phyloP scores from a whole-genome alignment of 83 land plant species.

The Isoetes engelmannii region DNA sequence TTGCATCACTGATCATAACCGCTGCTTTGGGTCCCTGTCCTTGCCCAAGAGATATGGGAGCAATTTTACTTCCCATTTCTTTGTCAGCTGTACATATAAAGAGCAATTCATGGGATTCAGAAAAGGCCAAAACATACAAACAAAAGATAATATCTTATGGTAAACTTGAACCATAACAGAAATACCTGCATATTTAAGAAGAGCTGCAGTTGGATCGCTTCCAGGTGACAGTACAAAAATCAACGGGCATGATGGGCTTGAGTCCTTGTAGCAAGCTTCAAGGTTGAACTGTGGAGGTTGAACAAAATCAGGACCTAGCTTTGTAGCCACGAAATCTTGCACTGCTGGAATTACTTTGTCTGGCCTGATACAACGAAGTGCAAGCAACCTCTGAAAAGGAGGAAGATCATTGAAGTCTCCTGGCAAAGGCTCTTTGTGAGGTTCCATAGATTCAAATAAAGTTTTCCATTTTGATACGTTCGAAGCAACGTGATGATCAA shows the following conservation, averaged over 20 bases:
- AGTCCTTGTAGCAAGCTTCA: constrained; percentile 36
- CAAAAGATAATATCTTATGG: too few species aligned
- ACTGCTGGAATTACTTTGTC: constrained; percentile 42
- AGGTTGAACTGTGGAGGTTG: constrained; percentile 36
- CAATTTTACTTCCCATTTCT: constrained; percentile 35
- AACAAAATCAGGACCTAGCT: constrained; percentile 34
- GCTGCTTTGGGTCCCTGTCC: constrained; percentile 44
- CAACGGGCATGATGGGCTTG: constrained; percentile 34
- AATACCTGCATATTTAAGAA: constrained; percentile 37
- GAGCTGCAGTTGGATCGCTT: constrained; percentile 39
- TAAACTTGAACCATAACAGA: neutral
- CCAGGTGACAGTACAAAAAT: constrained; percentile 41
- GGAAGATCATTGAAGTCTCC: constrained; percentile 12
- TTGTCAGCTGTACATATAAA: constrained; percentile 21
- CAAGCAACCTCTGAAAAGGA: constrained; percentile 28
- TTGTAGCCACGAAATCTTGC: constrained; percentile 32
- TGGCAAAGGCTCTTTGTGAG: constrained; percentile 28
- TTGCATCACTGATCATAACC: constrained; percentile 31
- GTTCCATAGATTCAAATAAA: constrained; percentile 28
- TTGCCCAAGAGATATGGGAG: constrained; percentile 42
- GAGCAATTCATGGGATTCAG: neutral
- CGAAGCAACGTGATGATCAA: constrained; percentile 19
- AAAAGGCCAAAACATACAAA: too few species aligned
- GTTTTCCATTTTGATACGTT: constrained; percentile 24
- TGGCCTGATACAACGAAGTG: constrained; percentile 33